Evolutionary conservation across 169 alveolate species (phyloP).

Genomic region (Eimeria falciformis): DNA sequence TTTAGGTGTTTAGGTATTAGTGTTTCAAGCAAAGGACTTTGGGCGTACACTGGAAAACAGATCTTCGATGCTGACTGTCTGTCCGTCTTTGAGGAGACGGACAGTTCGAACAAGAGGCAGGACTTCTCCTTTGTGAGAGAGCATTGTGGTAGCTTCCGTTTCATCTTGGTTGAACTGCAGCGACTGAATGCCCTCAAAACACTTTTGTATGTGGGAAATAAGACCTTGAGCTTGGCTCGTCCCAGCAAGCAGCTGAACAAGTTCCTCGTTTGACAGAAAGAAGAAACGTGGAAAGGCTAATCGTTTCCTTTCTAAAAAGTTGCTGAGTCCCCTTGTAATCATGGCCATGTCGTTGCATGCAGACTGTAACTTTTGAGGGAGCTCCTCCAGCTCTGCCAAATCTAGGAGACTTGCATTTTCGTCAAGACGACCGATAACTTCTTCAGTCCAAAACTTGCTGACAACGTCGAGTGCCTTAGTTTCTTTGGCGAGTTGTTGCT

Average conservation of each 20-base stretch:
- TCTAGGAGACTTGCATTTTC: slow-evolving; percentile 80
- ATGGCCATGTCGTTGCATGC: slow-evolving; percentile 90
- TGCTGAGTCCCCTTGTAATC: slow-evolving; percentile 92
- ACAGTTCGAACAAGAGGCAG: slow-evolving; percentile 88
- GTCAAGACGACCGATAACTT: slow-evolving; percentile 74
- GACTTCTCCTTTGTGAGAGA: slow-evolving; percentile 92
- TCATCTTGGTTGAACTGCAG: slow-evolving; percentile 83
- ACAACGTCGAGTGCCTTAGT: slow-evolving; percentile 81
- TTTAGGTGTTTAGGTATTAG: too few species aligned
- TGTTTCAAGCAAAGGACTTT: slow-evolving; percentile 7
- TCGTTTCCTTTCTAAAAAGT: slow-evolving; percentile 93
- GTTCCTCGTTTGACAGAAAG: slow-evolving; percentile 96
- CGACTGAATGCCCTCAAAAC: slow-evolving; percentile 94
- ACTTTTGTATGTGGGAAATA: slow-evolving; percentile 94
- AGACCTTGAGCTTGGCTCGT: slow-evolving; percentile 95
- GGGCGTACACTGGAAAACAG: slow-evolving; percentile 31
- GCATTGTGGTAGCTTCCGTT: slow-evolving; percentile 88
- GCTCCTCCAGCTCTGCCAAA: slow-evolving; percentile 86
- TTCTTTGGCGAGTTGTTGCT: slow-evolving; percentile 85
- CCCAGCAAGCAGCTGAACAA: slow-evolving; percentile 94
- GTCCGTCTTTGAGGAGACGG: slow-evolving; percentile 75
- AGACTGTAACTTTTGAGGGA: slow-evolving; percentile 85
- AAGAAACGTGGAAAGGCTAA: slow-evolving; percentile 93
- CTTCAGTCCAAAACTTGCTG: slow-evolving; percentile 77
- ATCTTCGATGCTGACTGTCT: slow-evolving; percentile 44